Evolutionary conservation across 495 filamentous ascomycete genomes (phyloP).

Genomic region (Talaromyces ruber): DNA sequence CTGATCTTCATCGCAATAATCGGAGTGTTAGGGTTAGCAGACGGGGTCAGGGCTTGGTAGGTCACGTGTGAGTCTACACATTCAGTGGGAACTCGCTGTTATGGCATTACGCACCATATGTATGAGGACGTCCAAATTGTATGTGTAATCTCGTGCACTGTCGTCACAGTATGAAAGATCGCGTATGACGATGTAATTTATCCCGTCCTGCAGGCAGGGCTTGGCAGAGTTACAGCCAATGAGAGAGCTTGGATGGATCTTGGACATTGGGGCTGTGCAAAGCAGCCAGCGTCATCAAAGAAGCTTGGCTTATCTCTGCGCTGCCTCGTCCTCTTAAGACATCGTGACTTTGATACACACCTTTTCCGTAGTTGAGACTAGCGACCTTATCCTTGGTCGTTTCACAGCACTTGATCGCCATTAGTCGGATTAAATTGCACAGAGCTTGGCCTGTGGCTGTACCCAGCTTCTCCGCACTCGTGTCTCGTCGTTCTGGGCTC

Average conservation of each 20-base stretch:
- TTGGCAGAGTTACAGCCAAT: not conserved
- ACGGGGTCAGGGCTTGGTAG: not conserved
- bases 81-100: not conserved
- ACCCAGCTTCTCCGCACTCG: not conserved
- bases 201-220: not conserved
- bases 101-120: not conserved
- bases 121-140: not conserved
- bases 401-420: not conserved
- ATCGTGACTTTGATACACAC: not conserved
- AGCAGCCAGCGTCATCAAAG: not conserved
- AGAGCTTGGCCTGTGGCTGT: not conserved
- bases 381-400: not conserved
- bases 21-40: not conserved
- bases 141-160: not conserved
- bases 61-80: not conserved
- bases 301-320: constrained; percentile 1
- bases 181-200: not conserved
- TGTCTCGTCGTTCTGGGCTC: not conserved
- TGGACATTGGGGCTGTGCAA: constrained; percentile 4
- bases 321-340: not conserved
- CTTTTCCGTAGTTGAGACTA: not conserved
- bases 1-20: not conserved
- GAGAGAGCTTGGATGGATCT: not conserved
- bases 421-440: not conserved
- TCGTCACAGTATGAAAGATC: not conserved